Evolutionary conservation across 139 green algal species (phyloP).

Genomic region (Spirogloea muscicola): DNA sequence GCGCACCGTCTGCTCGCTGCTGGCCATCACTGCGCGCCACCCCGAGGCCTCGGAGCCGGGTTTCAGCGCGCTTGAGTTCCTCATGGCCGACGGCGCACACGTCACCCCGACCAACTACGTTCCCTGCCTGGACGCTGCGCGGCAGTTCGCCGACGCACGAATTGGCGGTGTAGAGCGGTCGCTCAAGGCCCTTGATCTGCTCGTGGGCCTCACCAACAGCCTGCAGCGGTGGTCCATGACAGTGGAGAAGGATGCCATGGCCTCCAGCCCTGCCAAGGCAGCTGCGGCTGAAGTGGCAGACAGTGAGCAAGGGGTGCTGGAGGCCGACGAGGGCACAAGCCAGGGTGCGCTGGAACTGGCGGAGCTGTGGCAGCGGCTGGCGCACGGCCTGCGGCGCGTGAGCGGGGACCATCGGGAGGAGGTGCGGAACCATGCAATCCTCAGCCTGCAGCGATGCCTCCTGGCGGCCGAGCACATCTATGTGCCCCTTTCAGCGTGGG

Average conservation of each 20-base stretch:
- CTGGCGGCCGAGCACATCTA: conserved; percentile 61
- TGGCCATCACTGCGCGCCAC: conserved; percentile 71
- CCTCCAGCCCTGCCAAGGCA: background rate
- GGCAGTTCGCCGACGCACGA: conserved; percentile 44
- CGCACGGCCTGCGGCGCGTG: conserved; percentile 53
- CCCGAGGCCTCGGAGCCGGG: conserved; percentile 62
- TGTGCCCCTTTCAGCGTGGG: conserved; percentile 57
- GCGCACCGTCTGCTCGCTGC: conserved; percentile 73
- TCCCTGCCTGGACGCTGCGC: conserved; percentile 47
- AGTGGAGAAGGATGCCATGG: background rate
- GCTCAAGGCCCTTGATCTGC: conserved; percentile 52
- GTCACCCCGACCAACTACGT: conserved; percentile 48
- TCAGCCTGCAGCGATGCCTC: conserved; percentile 65
- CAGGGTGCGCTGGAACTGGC: conserved; percentile 37
- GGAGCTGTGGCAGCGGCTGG: conserved; percentile 61
- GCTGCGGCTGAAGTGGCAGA: conserved; percentile 1
- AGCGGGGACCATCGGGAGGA: conserved; percentile 49
- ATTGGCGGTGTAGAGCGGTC: conserved; percentile 46
- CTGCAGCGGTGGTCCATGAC: conserved; percentile 49
- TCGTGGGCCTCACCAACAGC: conserved; percentile 55
- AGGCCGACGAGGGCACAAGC: background rate
- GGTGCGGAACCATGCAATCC: conserved; percentile 61
- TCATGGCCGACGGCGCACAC: conserved; percentile 47
- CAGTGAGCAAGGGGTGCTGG: background rate
- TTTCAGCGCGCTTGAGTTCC: conserved; percentile 53